phyloP scores from a whole-genome alignment of 2,329 filamentous ascomycete genomes.

The Arthroderma sp. region DNA sequence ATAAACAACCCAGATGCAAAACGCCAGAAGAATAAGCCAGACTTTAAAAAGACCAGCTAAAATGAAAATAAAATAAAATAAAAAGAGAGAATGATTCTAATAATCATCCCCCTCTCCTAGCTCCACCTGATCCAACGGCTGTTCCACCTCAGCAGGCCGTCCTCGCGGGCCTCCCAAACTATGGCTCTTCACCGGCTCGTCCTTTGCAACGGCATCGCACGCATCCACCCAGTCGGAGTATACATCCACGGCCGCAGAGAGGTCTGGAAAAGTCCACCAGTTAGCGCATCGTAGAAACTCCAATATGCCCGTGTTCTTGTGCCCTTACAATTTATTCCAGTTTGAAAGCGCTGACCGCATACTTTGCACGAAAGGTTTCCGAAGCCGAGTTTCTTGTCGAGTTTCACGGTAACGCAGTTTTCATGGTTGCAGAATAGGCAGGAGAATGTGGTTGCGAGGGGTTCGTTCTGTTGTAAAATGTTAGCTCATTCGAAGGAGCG shows the following conservation, averaged over 20 bases:
- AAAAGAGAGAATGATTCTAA: conserved; percentile 26
- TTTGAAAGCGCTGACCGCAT: conserved; percentile 88
- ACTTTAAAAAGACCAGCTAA: conserved; percentile 1
- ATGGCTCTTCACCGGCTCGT: conserved; percentile 21
- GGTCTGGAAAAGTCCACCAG: conserved; percentile 41
- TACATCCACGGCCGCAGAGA: conserved; percentile 84
- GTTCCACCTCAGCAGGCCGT: conserved; percentile 1
- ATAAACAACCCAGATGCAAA: too few species aligned
- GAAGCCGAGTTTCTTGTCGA: conserved; percentile 84
- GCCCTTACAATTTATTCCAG: conserved; percentile 67
- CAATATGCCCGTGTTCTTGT: conserved; percentile 8
- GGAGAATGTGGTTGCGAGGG: conserved; percentile 62
- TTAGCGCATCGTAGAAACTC: neutral
- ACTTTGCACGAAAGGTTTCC: conserved; percentile 81
- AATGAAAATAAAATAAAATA: conserved; percentile 2
- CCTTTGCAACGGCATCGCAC: conserved; percentile 59
- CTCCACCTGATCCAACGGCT: conserved; percentile 8
- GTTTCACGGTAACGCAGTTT: conserved; percentile 75
- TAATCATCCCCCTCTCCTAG: conserved; percentile 27
- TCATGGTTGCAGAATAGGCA: conserved; percentile 99
- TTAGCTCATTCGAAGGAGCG: neutral
- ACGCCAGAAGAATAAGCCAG: too few species aligned
- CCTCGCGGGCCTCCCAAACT: conserved; percentile 1
- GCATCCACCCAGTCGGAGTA: conserved; percentile 98
- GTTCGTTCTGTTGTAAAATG: conserved; percentile 27